Evolutionary conservation across 495 filamentous ascomycete species (phyloP).

Genomic region (Lophiostoma macrostomum): DNA sequence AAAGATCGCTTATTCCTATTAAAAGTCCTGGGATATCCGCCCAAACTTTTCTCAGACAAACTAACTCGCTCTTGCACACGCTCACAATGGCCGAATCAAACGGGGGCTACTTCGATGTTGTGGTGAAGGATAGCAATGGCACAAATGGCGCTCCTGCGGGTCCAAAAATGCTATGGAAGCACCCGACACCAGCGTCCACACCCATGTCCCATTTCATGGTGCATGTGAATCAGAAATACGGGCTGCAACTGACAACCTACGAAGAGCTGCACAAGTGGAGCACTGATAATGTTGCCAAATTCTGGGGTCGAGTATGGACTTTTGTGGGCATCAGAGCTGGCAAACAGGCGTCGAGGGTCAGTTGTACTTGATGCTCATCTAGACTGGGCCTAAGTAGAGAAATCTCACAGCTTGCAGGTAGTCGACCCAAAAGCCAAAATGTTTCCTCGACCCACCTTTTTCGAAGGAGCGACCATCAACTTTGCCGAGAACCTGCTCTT

Average conservation of each 20-base stretch:
- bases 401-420: conserved; percentile 53
- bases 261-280: conserved; percentile 79
- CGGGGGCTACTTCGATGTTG: no score
- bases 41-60: background rate
- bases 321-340: conserved; percentile 69
- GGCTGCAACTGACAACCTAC: conserved; percentile 60
- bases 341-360: conserved; percentile 2
- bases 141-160: conserved; percentile 20
- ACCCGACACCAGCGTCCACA: conserved; percentile 43
- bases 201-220: conserved; percentile 49
- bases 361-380: conserved; percentile 8
- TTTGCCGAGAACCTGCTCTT: conserved; percentile 92
- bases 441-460: conserved; percentile 85
- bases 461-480: conserved; percentile 72
- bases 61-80: background rate
- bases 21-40: conserved; percentile 15
- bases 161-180: conserved; percentile 48
- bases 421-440: conserved; percentile 62
- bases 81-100: conserved; percentile 2
- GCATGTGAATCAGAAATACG: conserved; percentile 64
- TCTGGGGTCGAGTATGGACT: conserved; percentile 86
- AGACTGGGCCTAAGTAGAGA: background rate
- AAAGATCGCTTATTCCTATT: no score
- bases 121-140: conserved; percentile 1
- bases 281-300: conserved; percentile 65